Conservation (phyloP, 768 basidiomycete species). For the Amanita subjunquillea region DNA sequence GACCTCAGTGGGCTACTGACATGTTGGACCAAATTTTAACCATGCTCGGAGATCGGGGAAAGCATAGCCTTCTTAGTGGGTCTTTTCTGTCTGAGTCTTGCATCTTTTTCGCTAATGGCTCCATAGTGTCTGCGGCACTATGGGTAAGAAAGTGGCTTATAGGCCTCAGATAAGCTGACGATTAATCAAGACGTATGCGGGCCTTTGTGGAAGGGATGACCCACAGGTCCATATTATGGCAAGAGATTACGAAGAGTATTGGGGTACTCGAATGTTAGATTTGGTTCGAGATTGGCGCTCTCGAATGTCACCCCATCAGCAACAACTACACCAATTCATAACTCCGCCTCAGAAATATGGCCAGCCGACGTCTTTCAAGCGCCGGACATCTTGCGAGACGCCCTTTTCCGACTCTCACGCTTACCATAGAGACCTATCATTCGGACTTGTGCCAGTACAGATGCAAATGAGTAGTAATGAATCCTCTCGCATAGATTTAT, state of each 20-base stretch:
- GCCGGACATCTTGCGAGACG: not conserved
- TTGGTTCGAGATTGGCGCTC: constrained; percentile 29
- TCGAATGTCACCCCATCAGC: constrained; percentile 25
- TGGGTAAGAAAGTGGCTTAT: constrained; percentile 38
- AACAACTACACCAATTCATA: constrained; percentile 17
- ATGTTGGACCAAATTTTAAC: constrained; percentile 33
- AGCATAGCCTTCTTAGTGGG: constrained; percentile 36
- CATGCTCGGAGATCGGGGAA: constrained; percentile 39
- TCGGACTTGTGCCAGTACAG: not conserved
- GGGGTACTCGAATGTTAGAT: constrained; percentile 52
- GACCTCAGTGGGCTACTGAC: constrained; percentile 32
- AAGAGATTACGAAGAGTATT: constrained; percentile 52
- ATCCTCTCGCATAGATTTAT: not conserved
- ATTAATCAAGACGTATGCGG: constrained; percentile 45
- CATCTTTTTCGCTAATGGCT: constrained; percentile 7
- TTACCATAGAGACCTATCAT: not conserved
- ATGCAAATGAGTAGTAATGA: constrained; percentile 1
- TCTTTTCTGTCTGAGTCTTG: not conserved
- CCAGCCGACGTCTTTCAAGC: constrained; percentile 5
- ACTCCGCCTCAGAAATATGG: constrained; percentile 5
- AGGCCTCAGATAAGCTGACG: constrained; percentile 3
- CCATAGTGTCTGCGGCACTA: constrained; percentile 47
- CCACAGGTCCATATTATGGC: constrained; percentile 47
- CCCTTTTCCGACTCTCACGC: not conserved
- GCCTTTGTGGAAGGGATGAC: constrained; percentile 51